phyloP scores from a whole-genome alignment of 2,329 filamentous ascomycete species.

The Ophiosphaerella korrae region DNA sequence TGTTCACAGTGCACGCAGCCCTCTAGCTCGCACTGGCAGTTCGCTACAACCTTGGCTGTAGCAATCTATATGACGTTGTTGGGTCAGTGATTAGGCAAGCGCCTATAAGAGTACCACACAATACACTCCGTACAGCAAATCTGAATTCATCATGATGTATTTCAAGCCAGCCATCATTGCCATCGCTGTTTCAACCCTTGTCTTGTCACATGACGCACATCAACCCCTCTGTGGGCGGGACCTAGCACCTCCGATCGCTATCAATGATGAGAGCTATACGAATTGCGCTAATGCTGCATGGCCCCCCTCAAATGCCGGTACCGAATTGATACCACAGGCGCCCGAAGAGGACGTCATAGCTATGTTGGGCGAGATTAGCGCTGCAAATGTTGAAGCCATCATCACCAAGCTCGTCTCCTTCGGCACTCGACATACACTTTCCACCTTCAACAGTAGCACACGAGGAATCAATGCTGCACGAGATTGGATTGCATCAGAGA shows the following conservation, averaged over 20 bases:
- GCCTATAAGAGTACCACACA: slow-evolving; percentile 15
- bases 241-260: slow-evolving; percentile 34
- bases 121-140: background rate
- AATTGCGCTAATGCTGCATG: slow-evolving; percentile 46
- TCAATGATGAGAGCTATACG: slow-evolving; percentile 40
- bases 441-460: slow-evolving; percentile 56
- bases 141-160: slow-evolving; percentile 21
- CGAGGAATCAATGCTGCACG: slow-evolving; percentile 62
- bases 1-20: slow-evolving; percentile 6
- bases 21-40: slow-evolving; percentile 37
- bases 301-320: slow-evolving; percentile 49
- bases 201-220: slow-evolving; percentile 35
- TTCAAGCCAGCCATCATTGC: slow-evolving; percentile 11
- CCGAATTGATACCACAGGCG: slow-evolving; percentile 47
- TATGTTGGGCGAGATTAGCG: slow-evolving; percentile 48
- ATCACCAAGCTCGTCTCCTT: slow-evolving; percentile 62
- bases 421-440: slow-evolving; percentile 63
- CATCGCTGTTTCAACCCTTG: slow-evolving; percentile 22
- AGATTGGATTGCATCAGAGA: slow-evolving; percentile 61
- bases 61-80: slow-evolving; percentile 3
- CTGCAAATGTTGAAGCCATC: slow-evolving; percentile 55
- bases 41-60: slow-evolving; percentile 16
- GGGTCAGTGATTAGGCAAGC: too few species aligned
- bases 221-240: slow-evolving; percentile 33
- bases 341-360: slow-evolving; percentile 48